These are phyloP conservation scores for Lepidium aucheri DNA, from an alignment of 345 rosid species.

Conservation along the genomic window DNA sequence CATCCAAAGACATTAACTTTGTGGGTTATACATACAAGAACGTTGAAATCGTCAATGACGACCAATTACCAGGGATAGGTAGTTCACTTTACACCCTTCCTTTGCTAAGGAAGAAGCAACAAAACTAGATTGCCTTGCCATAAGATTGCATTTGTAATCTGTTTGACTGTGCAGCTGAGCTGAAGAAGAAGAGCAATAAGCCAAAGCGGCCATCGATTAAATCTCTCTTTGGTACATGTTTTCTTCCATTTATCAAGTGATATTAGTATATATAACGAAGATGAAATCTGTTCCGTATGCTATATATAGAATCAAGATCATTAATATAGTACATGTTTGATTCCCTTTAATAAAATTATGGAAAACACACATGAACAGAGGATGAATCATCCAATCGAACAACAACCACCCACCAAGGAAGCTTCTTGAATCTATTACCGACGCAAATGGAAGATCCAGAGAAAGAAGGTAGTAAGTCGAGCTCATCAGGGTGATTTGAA, in stretches of 20 bases:
- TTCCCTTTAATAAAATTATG: neutral
- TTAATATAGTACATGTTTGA: neutral
- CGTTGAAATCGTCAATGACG: slow-evolving; percentile 84
- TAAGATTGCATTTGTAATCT: neutral
- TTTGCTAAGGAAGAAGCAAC: neutral
- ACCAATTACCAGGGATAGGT: slow-evolving; percentile 95
- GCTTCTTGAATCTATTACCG: slow-evolving; percentile 75
- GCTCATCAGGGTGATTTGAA: slow-evolving; percentile 23
- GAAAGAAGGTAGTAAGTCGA: slow-evolving; percentile 33
- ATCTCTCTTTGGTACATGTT: slow-evolving; percentile 81
- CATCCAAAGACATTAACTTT: slow-evolving; percentile 90
- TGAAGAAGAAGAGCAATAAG: slow-evolving; percentile 85
- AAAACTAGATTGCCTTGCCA: neutral
- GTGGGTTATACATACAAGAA: slow-evolving; percentile 98
- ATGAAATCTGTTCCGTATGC: neutral
- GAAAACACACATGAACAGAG: slow-evolving; percentile 36
- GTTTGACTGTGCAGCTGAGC: slow-evolving; percentile 46
- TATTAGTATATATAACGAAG: neutral
- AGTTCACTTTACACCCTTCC: slow-evolving; percentile 20
- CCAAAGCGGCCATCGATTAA: slow-evolving; percentile 91
- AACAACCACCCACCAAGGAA: slow-evolving; percentile 40
- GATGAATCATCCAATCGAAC: slow-evolving; percentile 45
- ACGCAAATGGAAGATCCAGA: slow-evolving; percentile 51
- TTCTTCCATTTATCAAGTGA: neutral
- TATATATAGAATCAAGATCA: neutral